phyloP scores from a whole-genome alignment of 176 grass and related monocot species.

The Triticum turgidum region DNA sequence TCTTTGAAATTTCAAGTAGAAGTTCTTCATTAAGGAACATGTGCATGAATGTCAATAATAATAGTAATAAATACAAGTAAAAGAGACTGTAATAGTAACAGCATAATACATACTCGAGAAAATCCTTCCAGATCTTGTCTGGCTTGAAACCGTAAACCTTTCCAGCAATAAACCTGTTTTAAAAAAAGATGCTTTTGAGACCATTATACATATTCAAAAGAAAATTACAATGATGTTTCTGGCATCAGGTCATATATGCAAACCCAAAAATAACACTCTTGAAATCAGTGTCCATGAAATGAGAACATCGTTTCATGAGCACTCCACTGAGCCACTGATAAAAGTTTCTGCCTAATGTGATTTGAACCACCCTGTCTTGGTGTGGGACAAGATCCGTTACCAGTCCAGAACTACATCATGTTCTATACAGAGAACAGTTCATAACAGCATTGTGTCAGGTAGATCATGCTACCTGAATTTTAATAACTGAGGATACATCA shows the following conservation, averaged over 20 bases:
- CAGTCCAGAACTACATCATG: background rate
- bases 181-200: slow-evolving; percentile 15
- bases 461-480: background rate
- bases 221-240: background rate
- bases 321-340: background rate
- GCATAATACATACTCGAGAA: slow-evolving; percentile 56
- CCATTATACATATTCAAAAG: slow-evolving; percentile 4
- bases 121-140: slow-evolving; percentile 89
- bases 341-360: background rate
- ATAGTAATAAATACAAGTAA: background rate
- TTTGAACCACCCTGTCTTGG: background rate
- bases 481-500: background rate
- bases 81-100: background rate
- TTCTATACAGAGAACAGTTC: background rate
- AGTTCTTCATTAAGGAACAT: background rate
- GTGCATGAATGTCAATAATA: background rate
- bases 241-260: background rate
- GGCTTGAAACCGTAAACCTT: slow-evolving; percentile 83
- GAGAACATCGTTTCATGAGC: background rate
- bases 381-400: background rate
- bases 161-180: slow-evolving; percentile 95
- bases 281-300: background rate
- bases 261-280: background rate
- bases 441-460: background rate
- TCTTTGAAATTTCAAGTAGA: background rate